Base-by-base conservation (phyloP, 75 land plant species). In the Larix kaempferi region DNA sequence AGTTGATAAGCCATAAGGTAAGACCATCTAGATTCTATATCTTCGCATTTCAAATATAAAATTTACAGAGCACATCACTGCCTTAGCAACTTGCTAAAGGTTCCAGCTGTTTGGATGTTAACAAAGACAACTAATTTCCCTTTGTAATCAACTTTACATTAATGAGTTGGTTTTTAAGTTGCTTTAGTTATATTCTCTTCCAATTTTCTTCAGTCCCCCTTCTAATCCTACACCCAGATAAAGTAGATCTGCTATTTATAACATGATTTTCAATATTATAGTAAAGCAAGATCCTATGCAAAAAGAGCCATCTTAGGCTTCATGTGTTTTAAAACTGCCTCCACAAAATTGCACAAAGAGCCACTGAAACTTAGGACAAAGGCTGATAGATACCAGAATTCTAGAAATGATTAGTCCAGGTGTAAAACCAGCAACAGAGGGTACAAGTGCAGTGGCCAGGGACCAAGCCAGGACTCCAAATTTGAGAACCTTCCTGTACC, bases 391-490 rank as follows among this genome's bases (percentile, higher is more conserved):
- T 88, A 98, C 99, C 92, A 98, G 67, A 64, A 98, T 84, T 56
- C 99, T 92, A 60, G 95, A 88, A 14, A 92, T 75, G 67, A 93
- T 78, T 73, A 98, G 86, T 77, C 86, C 92, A 39, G 99, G 98
- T 80, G 95, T 85, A 80, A 80, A 90, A 17, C 89, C 89, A 60
- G 96, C 91, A 52, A 86, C 84, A 62, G 82, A 10, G 52, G 99
- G 99, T 74, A 95, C 93, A 76, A 86, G 77, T 41, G 86, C 89
- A 14, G 99, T 98, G 33, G 96, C 98, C 78, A 98, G 75, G 12
- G 99, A 98, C 99, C 99, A 98, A 76, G 77, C 71, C 49, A 95
- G 82, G 17, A 98, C 99, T 39, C 99, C 99, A 74, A 84, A 73
- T 72, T 83, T 82, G 78, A 98, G 88, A 56, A 98, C 94, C 77